Base-by-base conservation (phyloP, 768 basidiomycete genomes). In the Kwoniella europaea region DNA sequence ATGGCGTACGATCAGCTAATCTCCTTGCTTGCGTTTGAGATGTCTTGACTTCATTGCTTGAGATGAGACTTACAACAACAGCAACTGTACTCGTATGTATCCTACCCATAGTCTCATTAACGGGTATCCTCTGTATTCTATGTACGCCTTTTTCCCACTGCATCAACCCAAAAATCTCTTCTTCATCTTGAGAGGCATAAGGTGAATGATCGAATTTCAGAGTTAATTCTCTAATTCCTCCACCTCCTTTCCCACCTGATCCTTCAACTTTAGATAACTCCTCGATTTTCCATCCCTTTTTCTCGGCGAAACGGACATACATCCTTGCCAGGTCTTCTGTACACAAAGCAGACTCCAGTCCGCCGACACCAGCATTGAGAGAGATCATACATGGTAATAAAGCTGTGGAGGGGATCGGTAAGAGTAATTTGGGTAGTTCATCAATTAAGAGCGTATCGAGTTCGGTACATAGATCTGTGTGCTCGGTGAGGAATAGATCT, bases 141-240 rank as follows among this genome's bases (percentile, higher is more conserved):
- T 98, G 97, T 0, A 99, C 94, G 2, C 97, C 97, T 69, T 91
- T 94, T 83, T 99, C 97, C 90, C 91, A 94, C 46, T 90, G 85
- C 64, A 98, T 82, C 29, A 52, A 50, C 16, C 76, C 78, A 54
- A 64, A 81, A 5, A 76, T 73, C 24, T 63, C 67, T 1, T 87
- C 84, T 0, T 93, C 94, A 10, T 94, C 82, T 0, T 93, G 92
- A 70, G 10, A 10, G 41, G 15, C 43, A n/a, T 53, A 65, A 22
- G 62, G 53, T 89, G 60, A 50, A 15, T 67, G 65, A 6, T 52
- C 24, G 27, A 82, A 71, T 67, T 81, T 78, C 44, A 83, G 60
- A 1, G 81, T 82, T 27, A 80, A 82, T 84, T 83, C 85, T 72
- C 77, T 78, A n/a, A 79, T 43, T 5, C 82, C 80, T 18, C 74